Evolutionary conservation across 73 alveolate genomes (phyloP), one percentile per base, ranked within the genome.

Genomic region (Paramecium octaurelia): DNA sequence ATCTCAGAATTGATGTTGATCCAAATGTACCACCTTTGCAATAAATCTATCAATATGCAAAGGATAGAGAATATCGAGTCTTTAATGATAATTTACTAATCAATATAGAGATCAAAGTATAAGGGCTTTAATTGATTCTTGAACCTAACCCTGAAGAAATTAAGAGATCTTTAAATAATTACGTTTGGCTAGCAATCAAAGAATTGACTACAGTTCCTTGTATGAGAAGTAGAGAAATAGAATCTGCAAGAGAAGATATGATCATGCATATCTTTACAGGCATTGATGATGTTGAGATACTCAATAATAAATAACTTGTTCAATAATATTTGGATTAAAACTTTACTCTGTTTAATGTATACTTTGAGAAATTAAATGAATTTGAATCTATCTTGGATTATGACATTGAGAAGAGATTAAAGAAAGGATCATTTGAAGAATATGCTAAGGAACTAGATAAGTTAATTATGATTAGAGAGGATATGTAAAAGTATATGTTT

Each of bases 361-460:
- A 80, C 18, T 21, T 80, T 23, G 76, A 80, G 29, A 80, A 80
- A n/a, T 80, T 80, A 48, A 80, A 46, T 11, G 91, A 80, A 80
- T 80, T 80, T 46, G 91, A 80, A 80, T 35, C 38, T 1, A 23
- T 80, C 2, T 44, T 80, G 31, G 91, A 80, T 42, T 80, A 80
- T 80, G 57, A 80, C 44, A 80, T 80, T 43, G 91, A 80, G 46
- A 80, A 80, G 29, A 80, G 38, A 43, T 80, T 80, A 24, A 80
- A 80, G 57, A 80, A 80, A 20, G 91, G 91, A 80, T 42, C 91
- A 7, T 80, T 80, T 80, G 91, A 80, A 11, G 91, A 80, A 80
- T 80, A 80, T 80, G 70, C 91, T 24, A 80, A 80, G 31, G 91
- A 80, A n/a, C 46, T 80, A 80, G 91, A 80, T 44, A 80, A 80